Base-by-base conservation (phyloP, 106 monocot genomes). In the Allium cepa region DNA sequence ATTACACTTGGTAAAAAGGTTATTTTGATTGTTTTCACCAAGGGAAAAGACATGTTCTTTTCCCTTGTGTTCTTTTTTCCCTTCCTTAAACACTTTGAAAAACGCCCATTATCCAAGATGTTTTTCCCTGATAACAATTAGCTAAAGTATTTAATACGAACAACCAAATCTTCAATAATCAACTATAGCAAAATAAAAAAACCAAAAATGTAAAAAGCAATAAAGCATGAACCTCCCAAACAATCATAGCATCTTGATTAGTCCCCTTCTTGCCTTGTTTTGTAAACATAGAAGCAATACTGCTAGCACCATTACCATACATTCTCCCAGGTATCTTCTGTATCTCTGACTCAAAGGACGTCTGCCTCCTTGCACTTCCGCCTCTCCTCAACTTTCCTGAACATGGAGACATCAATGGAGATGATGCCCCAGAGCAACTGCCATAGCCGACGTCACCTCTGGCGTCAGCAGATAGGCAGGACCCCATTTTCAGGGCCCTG, bases 171-270 rank as follows among this genome's bases (percentile, higher is more conserved):
- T 36, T 36, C 36, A 59, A 18, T n/a, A 17, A 59, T n/a, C 6
- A 3, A 16, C 2, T 8, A 59, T 11, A 61, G 36, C 61, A 61
- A 26, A 10, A 26, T 7, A 61, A 9, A 7, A 28, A 63, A 9
- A 63, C 26, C 0, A 13, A 45, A 4, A 36, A 36, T 36, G 36
- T 6, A 63, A 46, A 45, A 47, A 63, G 47, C 28, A 26, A 61
- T 16, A 17, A 10, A 49, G 18, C 14, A 13, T 56, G 48, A 58
- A 84, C 84, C 84, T 84, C 84, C 84, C 84, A 84, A 46, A 76
- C 72, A 51, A 84, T 26, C 84, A 84, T 84, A 64, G 84, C 84
- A 65, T 84, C 84, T 72, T 84, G 84, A 55, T 84, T 84, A 27
- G 79, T 79, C n/a, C 84, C 84, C 47, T 84, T 84, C 76, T 57